Percentiles rank a stretch among this genome's conserved stretches.
Evolutionary conservation across 2,329 filamentous ascomycete species (phyloP).

Genomic region (Coniochaeta ligniaria): DNA sequence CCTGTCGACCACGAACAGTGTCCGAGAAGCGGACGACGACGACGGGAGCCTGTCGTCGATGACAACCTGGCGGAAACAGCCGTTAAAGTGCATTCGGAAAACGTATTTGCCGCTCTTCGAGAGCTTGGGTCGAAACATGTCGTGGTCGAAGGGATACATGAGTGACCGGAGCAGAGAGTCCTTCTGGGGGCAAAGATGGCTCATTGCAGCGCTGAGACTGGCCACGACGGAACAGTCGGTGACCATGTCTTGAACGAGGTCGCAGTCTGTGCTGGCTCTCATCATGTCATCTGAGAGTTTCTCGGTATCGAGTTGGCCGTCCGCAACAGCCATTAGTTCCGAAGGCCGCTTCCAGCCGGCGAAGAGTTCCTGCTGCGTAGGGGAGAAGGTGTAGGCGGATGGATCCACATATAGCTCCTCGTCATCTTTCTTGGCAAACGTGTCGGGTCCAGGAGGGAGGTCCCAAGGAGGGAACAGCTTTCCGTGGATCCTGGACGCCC

Average conservation of each 20-base stretch:
- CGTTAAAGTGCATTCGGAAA: slow-evolving; percentile 91
- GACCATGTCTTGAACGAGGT: slow-evolving; percentile 90
- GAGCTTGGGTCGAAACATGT: slow-evolving; percentile 47
- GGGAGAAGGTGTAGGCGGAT: slow-evolving; percentile 64
- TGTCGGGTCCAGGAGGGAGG: slow-evolving; percentile 46
- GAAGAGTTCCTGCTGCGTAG: slow-evolving; percentile 68
- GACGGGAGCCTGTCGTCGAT: slow-evolving; percentile 84
- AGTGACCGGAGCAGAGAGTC: slow-evolving; percentile 62
- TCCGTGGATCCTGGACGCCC: slow-evolving; percentile 74
- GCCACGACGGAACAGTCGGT: slow-evolving; percentile 97
- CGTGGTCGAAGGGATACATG: slow-evolving; percentile 67
- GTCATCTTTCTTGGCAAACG: slow-evolving; percentile 48
- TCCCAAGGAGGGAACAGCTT: slow-evolving; percentile 83
- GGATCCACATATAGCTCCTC: slow-evolving; percentile 49
- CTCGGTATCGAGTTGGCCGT: not conserved
- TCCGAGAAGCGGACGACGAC: slow-evolving; percentile 60
- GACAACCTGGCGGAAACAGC: slow-evolving; percentile 76
- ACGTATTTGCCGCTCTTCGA: slow-evolving; percentile 85
- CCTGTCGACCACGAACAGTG: slow-evolving; percentile 81
- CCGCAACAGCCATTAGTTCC: slow-evolving; percentile 50
- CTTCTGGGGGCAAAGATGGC: slow-evolving; percentile 61
- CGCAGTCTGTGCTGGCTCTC: slow-evolving; percentile 47
- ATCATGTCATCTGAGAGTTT: slow-evolving; percentile 15
- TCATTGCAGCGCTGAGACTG: slow-evolving; percentile 77
- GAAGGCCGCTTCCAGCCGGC: slow-evolving; percentile 73